Evolutionary conservation across 306 rosid species (phyloP).

Genomic region (Parietaria judaica): DNA sequence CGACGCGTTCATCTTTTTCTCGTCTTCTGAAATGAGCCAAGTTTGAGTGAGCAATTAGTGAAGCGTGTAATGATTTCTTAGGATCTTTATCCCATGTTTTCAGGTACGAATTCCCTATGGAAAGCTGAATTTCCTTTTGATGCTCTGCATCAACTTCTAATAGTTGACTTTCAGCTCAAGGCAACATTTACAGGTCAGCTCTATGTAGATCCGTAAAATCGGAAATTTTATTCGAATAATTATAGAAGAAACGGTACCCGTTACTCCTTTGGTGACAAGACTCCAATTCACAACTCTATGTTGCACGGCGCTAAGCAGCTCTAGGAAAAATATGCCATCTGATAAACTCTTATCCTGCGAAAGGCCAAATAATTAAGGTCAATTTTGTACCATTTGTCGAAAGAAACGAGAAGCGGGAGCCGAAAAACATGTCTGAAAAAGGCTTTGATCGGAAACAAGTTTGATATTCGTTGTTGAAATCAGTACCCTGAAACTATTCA

Average conservation of each 20-base stretch:
- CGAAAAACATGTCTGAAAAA: background rate
- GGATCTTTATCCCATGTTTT: background rate
- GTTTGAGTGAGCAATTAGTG: background rate
- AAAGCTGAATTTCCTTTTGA: too few species aligned
- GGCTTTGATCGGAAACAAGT: background rate
- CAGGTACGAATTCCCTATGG: background rate
- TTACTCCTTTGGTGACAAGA: slow-evolving; percentile 76
- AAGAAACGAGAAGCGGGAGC: background rate
- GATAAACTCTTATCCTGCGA: slow-evolving; percentile 79
- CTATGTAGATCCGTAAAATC: too few species aligned
- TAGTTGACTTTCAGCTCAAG: background rate
- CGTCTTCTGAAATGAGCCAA: slow-evolving; percentile 51
- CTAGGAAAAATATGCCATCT: slow-evolving; percentile 86
- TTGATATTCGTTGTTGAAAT: background rate
- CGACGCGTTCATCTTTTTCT: slow-evolving; percentile 90
- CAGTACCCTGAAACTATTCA: slow-evolving; percentile 77
- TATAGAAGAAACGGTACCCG: slow-evolving; percentile 43
- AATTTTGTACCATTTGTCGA: background rate
- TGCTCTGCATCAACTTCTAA: too few species aligned
- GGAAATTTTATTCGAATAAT: background rate
- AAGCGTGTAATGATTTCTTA: background rate
- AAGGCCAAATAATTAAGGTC: background rate
- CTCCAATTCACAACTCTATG: slow-evolving; percentile 91
- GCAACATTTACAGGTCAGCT: too few species aligned
- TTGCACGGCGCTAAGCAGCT: slow-evolving; percentile 87